Base-by-base conservation (phyloP, 148 eudicot species). In the Camellia sinensis region DNA sequence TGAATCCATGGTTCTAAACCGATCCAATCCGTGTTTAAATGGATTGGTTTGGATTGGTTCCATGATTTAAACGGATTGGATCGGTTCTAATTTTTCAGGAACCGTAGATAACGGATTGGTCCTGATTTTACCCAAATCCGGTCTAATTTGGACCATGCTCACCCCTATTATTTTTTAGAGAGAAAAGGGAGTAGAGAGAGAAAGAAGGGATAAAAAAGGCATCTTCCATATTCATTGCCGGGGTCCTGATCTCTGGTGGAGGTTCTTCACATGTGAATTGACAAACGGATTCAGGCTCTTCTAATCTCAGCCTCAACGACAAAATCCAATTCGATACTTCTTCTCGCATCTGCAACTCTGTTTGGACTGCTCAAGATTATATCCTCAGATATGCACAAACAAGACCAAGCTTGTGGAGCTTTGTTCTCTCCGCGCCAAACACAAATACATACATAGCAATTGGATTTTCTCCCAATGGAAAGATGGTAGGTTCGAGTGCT, bases 401-500 rank as follows among this genome's bases (percentile, higher is more conserved):
- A 61, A 81, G 78, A 14, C 54, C 88, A 75, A 82, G 69, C 19
- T 15, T 81, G 67, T 93, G 98, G 98, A 95, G 89, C 87, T 95
- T 92, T 79, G 78, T 95, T 18, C 87, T 95, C 37, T 93, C 97
- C 7, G 92, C 91, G 13, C 90, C 89, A 4, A 83, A 85, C 73
- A 74, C 83, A 41, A 77, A 87, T 37, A 22, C 86, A 1, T 92
- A 90, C 79, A 67, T 93, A 6, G 97, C 82, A 13, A 89, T 93
- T 1, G 98, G 95, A 50, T 93, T 92, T 78, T 96, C 98, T 0
- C 82, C 84, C 12, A 71, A 87, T 22, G 97, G 95, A 29, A 44
- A 18, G 40, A 93, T 93, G 98, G 83, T 87, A 3, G 94, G 91
- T 9, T 89, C 97, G 17, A 91, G 90, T 41, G 98, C 99, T 3